Conservation (phyloP, 1,139 yeast genomes). For the Pichia sp. region DNA sequence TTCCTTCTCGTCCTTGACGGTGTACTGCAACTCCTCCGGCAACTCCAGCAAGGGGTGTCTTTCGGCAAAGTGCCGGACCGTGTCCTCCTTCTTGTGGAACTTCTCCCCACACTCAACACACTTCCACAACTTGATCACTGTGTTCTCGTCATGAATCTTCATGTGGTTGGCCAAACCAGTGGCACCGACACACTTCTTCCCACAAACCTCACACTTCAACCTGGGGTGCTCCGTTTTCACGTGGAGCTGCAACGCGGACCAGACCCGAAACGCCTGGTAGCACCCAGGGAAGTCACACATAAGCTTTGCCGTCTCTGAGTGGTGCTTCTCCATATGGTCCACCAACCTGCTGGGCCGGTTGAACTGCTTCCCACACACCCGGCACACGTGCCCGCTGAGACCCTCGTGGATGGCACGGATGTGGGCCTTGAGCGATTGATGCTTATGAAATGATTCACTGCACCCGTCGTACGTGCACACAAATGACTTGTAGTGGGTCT, state of each 20-base stretch:
- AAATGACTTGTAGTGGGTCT: constrained; percentile 67
- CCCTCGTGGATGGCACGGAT: constrained; percentile 56
- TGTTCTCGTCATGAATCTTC: constrained; percentile 52
- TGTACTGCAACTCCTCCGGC: constrained; percentile 19
- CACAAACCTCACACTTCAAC: constrained; percentile 61
- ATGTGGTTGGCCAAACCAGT: constrained; percentile 69
- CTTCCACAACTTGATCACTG: constrained; percentile 55
- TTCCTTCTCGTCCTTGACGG: constrained; percentile 7
- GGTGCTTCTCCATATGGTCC: constrained; percentile 59
- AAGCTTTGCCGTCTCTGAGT: constrained; percentile 51
- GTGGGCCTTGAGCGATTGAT: constrained; percentile 76
- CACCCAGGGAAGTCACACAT: constrained; percentile 65
- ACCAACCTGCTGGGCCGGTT: constrained; percentile 57
- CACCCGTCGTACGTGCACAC: constrained; percentile 62
- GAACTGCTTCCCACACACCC: constrained; percentile 55
- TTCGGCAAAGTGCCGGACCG: constrained; percentile 41
- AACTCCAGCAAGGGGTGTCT: constrained; percentile 31
- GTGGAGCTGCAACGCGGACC: constrained; percentile 76
- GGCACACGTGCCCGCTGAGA: constrained; percentile 45
- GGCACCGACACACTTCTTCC: constrained; percentile 69
- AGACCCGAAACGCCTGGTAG: constrained; percentile 56
- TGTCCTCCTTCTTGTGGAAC: constrained; percentile 40
- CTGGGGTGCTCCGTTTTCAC: constrained; percentile 70
- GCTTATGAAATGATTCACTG: constrained; percentile 64
- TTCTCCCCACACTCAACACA: constrained; percentile 50